Evolutionary conservation across 257 asterid species (phyloP), one percentile per base, ranked within the genome.

Genomic region (Forsythia suspensa): DNA sequence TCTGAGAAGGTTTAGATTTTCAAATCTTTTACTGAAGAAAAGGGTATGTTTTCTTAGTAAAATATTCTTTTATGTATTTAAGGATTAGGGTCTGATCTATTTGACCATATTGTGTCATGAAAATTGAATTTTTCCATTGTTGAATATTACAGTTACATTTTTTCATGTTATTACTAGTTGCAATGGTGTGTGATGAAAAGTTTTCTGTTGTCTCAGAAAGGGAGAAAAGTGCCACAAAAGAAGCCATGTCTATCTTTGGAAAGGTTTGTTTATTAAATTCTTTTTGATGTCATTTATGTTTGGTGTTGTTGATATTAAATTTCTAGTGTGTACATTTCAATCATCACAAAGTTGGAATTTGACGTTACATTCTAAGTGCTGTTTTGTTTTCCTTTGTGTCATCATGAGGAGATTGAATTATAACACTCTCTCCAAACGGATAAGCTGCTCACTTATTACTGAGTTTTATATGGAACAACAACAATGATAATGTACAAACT

Each of bases 191-290:
- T 13, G 42, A 77, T 44, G 18, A 29, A 63, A 68, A 57, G 67
- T 76, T 46, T 59, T 8, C 67, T 29, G 39, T 65, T 77, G 72
- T 74, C 42, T 38, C 81, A 87, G 88, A 82, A 83, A 85, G 89
- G 87, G 90, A 85, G 85, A 87, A 87, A 83, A 87, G 90, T 51
- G 90, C 90, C 68, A 87, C 89, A 44, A 87, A 87, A 78, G 90
- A 87, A 85, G 90, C 85, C 80, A 80, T 87, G 51, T 69, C 76
- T 24, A 79, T 87, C 68, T 73, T 87, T 77, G 83, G 74, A 83
- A 82, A 87, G 89, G 90, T 87, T 63, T 29, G 9, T 63, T 24
- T 63, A 5, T 57, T 57, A 57, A 16, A 59, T 24, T 29, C 38
- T 29, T 63, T n/a, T 63, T 24, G 37, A 78, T 68, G 6, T 71